A percentile compares a stretch with the other conserved stretches of the same genome.
Conservation (phyloP, 2,329 filamentous ascomycete genomes). For the Lithohypha guttulata region DNA sequence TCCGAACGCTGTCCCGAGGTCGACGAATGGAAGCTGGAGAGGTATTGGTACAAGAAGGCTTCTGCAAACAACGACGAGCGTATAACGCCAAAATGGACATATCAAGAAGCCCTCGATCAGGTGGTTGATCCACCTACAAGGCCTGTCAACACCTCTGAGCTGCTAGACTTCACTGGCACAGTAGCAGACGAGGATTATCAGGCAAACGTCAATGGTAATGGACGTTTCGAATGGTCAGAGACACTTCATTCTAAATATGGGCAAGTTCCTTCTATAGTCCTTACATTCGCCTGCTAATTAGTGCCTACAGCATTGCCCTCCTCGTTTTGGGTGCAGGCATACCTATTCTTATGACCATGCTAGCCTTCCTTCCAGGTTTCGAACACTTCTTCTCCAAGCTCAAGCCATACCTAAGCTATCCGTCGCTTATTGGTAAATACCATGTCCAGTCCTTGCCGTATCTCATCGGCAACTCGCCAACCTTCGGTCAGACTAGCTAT, state of each 20-base stretch:
- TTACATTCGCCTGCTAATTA: not conserved
- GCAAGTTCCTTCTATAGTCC: not conserved
- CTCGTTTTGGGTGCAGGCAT: not conserved
- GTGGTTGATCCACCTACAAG: not conserved
- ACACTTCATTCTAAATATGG: not conserved
- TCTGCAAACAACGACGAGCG: not conserved
- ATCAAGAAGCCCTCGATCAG: not conserved
- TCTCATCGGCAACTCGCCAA: conserved; percentile 1
- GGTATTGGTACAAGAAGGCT: conserved; percentile 20
- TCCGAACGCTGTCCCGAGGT: not conserved
- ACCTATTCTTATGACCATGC: conserved; percentile 6
- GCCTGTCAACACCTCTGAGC: not conserved
- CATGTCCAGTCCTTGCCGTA: not conserved
- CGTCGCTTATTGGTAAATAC: conserved; percentile 3
- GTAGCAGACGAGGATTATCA: not conserved
- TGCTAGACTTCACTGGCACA: not conserved
- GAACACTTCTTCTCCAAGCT: conserved; percentile 2
- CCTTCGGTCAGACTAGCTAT: not conserved
- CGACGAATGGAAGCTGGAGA: conserved; percentile 14
- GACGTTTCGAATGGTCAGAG: not conserved
- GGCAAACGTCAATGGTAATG: not conserved
- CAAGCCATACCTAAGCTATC: conserved; percentile 8
- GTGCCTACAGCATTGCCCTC: not conserved
- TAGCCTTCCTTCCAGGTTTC: conserved; percentile 5
- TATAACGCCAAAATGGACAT: conserved; percentile 1